phyloP scores from a whole-genome alignment of 2,329 filamentous ascomycete genomes.

The Aspergillus bombycis region DNA sequence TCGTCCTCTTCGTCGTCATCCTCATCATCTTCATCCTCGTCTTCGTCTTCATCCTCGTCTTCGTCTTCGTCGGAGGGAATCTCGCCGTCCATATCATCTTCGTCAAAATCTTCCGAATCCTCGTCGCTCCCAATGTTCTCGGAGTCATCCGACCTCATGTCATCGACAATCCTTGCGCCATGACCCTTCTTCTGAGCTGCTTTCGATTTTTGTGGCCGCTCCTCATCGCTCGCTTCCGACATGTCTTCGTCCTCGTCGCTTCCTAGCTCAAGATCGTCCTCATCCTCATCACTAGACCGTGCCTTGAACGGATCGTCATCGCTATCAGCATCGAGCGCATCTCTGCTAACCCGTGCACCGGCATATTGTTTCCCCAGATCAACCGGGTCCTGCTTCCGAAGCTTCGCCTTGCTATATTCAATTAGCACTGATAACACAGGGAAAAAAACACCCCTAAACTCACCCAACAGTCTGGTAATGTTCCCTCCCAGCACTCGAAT shows the following conservation, averaged over 20 bases:
- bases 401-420: slow-evolving; percentile 70
- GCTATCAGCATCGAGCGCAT: slow-evolving; percentile 63
- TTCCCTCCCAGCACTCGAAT: slow-evolving; percentile 68
- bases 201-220: slow-evolving; percentile 11
- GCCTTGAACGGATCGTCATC: slow-evolving; percentile 51
- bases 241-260: slow-evolving; percentile 32
- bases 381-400: slow-evolving; percentile 72
- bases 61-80: slow-evolving; percentile 26
- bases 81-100: slow-evolving; percentile 21
- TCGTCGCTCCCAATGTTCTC: slow-evolving; percentile 31
- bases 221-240: slow-evolving; percentile 23
- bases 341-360: slow-evolving; percentile 73
- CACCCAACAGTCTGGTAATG: slow-evolving; percentile 82
- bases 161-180: slow-evolving; percentile 22
- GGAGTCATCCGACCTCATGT: slow-evolving; percentile 26
- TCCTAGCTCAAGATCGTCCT: slow-evolving; percentile 25
- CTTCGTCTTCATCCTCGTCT: no score
- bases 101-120: slow-evolving; percentile 30
- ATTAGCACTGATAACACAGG: slow-evolving; percentile 14
- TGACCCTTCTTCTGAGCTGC: slow-evolving; percentile 19
- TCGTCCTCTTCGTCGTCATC: slow-evolving; percentile 31
- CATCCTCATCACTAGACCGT: slow-evolving; percentile 37
- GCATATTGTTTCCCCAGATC: slow-evolving; percentile 78
- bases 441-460: slow-evolving; percentile 22
- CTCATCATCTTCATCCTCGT: slow-evolving; percentile 25